A percentile compares a stretch with the other conserved stretches of the same genome.
These are phyloP conservation scores for Microbotryomycetes sp. DNA, from an alignment of 1,284 basidiomycete genomes.

Conservation along the genomic window DNA sequence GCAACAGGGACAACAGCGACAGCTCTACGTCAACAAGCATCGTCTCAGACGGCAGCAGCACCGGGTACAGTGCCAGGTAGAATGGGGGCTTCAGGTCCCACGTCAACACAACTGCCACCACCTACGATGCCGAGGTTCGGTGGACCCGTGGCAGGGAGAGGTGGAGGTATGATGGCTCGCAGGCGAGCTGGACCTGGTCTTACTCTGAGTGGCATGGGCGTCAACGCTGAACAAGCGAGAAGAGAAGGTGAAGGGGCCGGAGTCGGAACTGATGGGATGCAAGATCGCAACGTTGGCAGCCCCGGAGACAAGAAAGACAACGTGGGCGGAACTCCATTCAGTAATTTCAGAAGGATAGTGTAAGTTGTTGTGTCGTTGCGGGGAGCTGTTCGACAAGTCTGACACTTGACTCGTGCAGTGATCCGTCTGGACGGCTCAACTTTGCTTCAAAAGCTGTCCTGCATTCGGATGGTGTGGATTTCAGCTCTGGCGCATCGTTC, in stretches of 20 bases:
- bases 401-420: constrained; percentile 41
- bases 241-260: constrained; percentile 1
- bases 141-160: constrained; percentile 34
- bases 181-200: constrained; percentile 40
- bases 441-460: constrained; percentile 90
- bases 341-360: constrained; percentile 92
- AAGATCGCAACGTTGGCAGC: constrained; percentile 6
- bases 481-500: constrained; percentile 85
- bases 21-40: constrained; percentile 15
- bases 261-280: background rate
- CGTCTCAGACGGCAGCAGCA: constrained; percentile 30
- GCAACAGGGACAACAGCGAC: no score
- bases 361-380: constrained; percentile 46
- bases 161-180: constrained; percentile 38
- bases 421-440: constrained; percentile 87
- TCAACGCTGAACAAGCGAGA: constrained; percentile 23
- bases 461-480: constrained; percentile 88
- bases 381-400: constrained; percentile 7
- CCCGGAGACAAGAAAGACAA: constrained; percentile 1
- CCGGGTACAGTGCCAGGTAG: constrained; percentile 43
- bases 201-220: constrained; percentile 42
- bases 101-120: constrained; percentile 30
- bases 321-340: constrained; percentile 63
- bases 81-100: constrained; percentile 37
- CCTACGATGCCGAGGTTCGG: constrained; percentile 3